A percentile compares a stretch with the other conserved stretches of the same genome.
Conservation (phyloP, 2,329 filamentous ascomycete species). For the Cercospora zeae-maydis region DNA sequence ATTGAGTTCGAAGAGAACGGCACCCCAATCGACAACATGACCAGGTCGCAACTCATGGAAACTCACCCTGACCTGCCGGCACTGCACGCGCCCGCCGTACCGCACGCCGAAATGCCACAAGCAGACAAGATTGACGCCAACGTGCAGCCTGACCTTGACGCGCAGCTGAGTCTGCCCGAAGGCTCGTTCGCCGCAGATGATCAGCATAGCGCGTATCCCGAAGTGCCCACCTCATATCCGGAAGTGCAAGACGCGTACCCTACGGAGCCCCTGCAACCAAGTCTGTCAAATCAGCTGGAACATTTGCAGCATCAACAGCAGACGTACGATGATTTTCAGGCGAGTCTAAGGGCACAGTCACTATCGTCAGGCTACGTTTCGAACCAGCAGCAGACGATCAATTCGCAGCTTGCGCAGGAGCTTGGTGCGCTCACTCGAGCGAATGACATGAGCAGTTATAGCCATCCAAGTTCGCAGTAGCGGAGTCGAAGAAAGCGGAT, state of each 20-base stretch:
- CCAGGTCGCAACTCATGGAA: conserved; percentile 25
- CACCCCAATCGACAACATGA: conserved; percentile 30
- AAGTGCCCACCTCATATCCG: conserved; percentile 3
- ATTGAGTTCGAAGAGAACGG: conserved; percentile 35
- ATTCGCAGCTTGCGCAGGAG: conserved; percentile 4
- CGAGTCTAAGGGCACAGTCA: conserved; percentile 4
- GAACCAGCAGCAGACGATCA: conserved; percentile 5
- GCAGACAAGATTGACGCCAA: background rate
- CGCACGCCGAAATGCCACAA: conserved; percentile 3
- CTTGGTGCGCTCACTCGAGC: conserved; percentile 4
- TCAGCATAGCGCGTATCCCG: conserved; percentile 6
- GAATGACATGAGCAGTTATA: background rate
- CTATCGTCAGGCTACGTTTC: background rate
- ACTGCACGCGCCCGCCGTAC: conserved; percentile 14
- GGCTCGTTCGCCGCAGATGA: conserved; percentile 8
- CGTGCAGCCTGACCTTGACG: background rate
- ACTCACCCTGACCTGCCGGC: conserved; percentile 31
- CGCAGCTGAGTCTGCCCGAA: conserved; percentile 8
- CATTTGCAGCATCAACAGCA: conserved; percentile 10
- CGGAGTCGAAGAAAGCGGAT: background rate
- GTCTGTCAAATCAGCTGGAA: conserved; percentile 4
- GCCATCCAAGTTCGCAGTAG: conserved; percentile 3
- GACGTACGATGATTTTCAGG: conserved; percentile 9
- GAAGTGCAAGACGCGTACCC: conserved; percentile 8
- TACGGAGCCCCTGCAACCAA: conserved; percentile 5